Conservation (phyloP, 2,329 filamentous ascomycete genomes). For the Alternaria triticimaculans region DNA sequence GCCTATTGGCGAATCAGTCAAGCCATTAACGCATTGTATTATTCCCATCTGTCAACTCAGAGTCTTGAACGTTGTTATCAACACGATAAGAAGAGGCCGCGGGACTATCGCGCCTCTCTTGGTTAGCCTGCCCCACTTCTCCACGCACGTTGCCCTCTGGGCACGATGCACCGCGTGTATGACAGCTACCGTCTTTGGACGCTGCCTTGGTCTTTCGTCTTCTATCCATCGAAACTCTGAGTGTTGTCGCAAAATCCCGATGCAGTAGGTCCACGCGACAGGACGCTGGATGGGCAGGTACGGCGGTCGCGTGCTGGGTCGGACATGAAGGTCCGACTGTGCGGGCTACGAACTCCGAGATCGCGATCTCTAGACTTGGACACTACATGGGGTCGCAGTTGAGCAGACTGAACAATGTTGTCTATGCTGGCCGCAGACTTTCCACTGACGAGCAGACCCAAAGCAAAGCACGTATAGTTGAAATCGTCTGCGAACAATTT, state of each 20-base stretch:
- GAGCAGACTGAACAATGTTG: not conserved
- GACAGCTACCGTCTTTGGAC: conserved; percentile 7
- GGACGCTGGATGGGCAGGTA: not conserved
- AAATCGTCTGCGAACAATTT: not conserved
- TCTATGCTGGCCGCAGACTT: not conserved
- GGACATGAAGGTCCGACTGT: conserved; percentile 4
- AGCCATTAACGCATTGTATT: not conserved
- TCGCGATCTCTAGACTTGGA: not conserved
- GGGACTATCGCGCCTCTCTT: conserved; percentile 10
- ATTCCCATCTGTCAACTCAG: conserved; percentile 10
- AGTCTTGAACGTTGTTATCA: conserved; percentile 10
- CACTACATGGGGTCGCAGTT: not conserved
- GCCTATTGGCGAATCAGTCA: conserved; percentile 8
- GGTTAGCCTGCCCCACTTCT: conserved; percentile 19
- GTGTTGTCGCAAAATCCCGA: not conserved
- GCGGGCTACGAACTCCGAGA: not conserved
- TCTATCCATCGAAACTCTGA: not conserved
- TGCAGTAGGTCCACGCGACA: conserved; percentile 3
- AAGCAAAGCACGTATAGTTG: not conserved
- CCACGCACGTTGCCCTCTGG: conserved; percentile 4
- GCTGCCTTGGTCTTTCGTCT: not conserved
- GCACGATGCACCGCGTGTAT: conserved; percentile 14
- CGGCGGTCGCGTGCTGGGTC: not conserved
- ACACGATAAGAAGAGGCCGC: conserved; percentile 16
- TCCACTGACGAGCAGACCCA: not conserved